Percentiles rank a stretch among this genome's conserved stretches.
Evolutionary conservation across 768 basidiomycete species (phyloP).

Genomic region (Strobilomyces echinocephalus): DNA sequence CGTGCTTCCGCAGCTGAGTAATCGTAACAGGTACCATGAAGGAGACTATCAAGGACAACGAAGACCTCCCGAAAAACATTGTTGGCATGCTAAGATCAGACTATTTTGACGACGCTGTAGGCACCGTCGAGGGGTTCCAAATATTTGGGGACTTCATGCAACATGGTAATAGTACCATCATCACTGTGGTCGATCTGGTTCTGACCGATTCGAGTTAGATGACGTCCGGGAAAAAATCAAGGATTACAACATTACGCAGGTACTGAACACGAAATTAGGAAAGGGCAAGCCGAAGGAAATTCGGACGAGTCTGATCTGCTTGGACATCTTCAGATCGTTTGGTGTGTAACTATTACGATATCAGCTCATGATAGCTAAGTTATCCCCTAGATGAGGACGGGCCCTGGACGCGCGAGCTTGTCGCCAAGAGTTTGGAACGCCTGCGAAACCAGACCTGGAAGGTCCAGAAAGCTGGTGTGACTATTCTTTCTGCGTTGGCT

Average conservation of each 20-base stretch:
- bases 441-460: constrained; percentile 9
- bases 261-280: constrained; percentile 14
- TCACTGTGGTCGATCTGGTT: background rate
- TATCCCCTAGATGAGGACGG: constrained; percentile 3
- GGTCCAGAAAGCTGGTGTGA: constrained; percentile 21
- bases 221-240: constrained; percentile 13
- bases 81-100: constrained; percentile 22
- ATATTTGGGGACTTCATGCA: constrained; percentile 21
- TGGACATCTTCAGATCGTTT: constrained; percentile 21
- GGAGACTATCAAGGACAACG: constrained; percentile 3
- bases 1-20: background rate
- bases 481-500: constrained; percentile 20
- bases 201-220: constrained; percentile 3
- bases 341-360: constrained; percentile 4
- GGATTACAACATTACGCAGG: constrained; percentile 13
- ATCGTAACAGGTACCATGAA: constrained; percentile 12
- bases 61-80: constrained; percentile 13
- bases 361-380: background rate
- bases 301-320: constrained; percentile 20
- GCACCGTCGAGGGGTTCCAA: constrained; percentile 23
- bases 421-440: constrained; percentile 7
- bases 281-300: constrained; percentile 12
- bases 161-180: constrained; percentile 7
- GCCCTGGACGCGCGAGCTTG: constrained; percentile 12
- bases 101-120: constrained; percentile 25